Evolutionary conservation across 225 moss, liverwort and hornwort species (phyloP).

Genomic region (Marchantia polymorpha): DNA sequence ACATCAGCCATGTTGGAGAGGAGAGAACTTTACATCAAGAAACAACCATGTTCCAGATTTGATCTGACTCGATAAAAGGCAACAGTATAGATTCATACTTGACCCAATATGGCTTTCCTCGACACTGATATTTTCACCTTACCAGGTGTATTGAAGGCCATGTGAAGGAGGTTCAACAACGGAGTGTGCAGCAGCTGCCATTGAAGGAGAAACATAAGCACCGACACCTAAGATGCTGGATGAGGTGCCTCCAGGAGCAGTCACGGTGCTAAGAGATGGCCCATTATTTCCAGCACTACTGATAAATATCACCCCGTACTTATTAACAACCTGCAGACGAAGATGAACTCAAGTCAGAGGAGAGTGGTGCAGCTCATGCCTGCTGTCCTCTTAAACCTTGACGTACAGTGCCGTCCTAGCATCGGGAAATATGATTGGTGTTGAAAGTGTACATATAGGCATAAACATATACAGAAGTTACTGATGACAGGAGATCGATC

Average conservation of each 20-base stretch:
- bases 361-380: not conserved
- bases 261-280: conserved; percentile 89
- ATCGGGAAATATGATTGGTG: too few relatives aligned
- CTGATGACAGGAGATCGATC: too few relatives aligned
- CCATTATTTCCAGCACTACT: conserved; percentile 98
- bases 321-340: conserved; percentile 66
- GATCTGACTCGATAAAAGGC: not conserved
- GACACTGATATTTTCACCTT: conserved; percentile 1
- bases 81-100: not conserved
- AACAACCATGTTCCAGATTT: not conserved
- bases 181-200: conserved; percentile 92
- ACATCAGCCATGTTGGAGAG: too few relatives aligned
- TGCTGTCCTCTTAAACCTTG: too few relatives aligned
- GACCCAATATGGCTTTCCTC: not conserved
- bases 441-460: too few relatives aligned
- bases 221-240: conserved; percentile 88
- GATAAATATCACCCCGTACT: conserved; percentile 89
- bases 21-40: not conserved
- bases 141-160: conserved; percentile 95
- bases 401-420: too few relatives aligned
- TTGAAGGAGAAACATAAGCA: conserved; percentile 90
- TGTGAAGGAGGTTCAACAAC: conserved; percentile 76
- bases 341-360: not conserved
- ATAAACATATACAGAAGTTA: too few relatives aligned
- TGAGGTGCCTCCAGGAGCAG: conserved; percentile 91